Evolutionary conservation across 768 basidiomycete genomes (phyloP).

Genomic region (Rhizopogon sp.): DNA sequence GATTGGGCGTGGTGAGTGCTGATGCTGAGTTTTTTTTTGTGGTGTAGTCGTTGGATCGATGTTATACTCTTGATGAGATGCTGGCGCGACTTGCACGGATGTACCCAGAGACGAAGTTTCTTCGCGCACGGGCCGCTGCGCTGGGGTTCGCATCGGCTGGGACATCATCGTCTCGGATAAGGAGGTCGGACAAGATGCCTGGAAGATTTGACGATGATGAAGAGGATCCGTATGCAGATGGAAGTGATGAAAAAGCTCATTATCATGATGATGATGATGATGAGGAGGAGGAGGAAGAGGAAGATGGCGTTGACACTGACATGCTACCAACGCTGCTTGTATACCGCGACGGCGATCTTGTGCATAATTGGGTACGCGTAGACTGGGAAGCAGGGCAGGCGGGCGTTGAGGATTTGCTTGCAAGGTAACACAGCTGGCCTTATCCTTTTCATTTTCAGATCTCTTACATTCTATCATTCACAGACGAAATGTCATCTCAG

Average conservation of each 20-base stretch:
- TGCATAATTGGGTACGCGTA: constrained; percentile 85
- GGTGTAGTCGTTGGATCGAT: constrained; percentile 67
- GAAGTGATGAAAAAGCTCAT: constrained; percentile 22
- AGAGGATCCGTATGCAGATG: constrained; percentile 45
- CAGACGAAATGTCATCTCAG: constrained; percentile 23
- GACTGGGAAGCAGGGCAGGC: constrained; percentile 76
- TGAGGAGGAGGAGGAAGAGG: constrained; percentile 41
- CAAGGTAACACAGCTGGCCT: constrained; percentile 35
- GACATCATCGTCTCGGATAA: constrained; percentile 10
- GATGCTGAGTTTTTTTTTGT: not conserved
- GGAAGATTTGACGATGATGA: constrained; percentile 30
- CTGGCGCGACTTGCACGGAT: constrained; percentile 64
- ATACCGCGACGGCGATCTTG: constrained; percentile 75
- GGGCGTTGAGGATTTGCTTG: constrained; percentile 66
- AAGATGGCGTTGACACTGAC: constrained; percentile 70
- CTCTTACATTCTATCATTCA: not conserved
- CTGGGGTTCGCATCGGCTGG: constrained; percentile 61
- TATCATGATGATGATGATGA: constrained; percentile 27
- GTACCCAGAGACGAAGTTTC: constrained; percentile 71
- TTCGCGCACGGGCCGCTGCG: constrained; percentile 72
- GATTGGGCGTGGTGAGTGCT: constrained; percentile 1
- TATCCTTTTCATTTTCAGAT: not conserved
- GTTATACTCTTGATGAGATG: constrained; percentile 63
- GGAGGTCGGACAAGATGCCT: not conserved
- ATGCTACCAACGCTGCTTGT: constrained; percentile 77